Evolutionary conservation across 176 grass and related monocot species (phyloP).

Genomic region (Oryza meridionalis): DNA sequence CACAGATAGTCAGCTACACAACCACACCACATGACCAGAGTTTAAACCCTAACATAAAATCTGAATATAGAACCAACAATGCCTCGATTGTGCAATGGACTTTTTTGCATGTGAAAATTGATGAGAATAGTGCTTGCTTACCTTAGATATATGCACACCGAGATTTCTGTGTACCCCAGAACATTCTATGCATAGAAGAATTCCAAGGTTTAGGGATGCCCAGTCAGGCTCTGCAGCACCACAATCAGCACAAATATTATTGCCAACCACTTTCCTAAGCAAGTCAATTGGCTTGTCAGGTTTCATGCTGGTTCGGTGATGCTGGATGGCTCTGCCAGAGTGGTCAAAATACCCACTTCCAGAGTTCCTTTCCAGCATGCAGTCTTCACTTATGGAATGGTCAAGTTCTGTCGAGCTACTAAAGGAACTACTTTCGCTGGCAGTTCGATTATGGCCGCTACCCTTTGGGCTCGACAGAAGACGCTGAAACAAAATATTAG

Average conservation of each 20-base stretch:
- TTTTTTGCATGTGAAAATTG: constrained; percentile 27
- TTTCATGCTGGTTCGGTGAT: constrained; percentile 72
- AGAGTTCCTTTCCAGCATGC: constrained; percentile 67
- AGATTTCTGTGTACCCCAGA: constrained; percentile 99
- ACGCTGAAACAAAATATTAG: constrained; percentile 66
- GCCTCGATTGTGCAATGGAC: background rate
- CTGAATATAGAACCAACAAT: constrained; percentile 14
- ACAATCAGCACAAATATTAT: constrained; percentile 88
- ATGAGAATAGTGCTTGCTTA: constrained; percentile 32
- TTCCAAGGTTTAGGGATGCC: constrained; percentile 93
- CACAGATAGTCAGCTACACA: constrained; percentile 5
- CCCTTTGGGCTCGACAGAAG: constrained; percentile 69
- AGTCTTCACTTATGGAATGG: constrained; percentile 76
- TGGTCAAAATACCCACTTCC: constrained; percentile 81
- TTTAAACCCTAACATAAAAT: background rate
- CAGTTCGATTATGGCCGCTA: constrained; percentile 65
- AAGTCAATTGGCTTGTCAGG: constrained; percentile 96
- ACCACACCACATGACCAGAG: background rate
- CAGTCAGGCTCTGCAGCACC: constrained; percentile 86
- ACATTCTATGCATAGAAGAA: constrained; percentile 97
- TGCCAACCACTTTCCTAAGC: constrained; percentile 94
- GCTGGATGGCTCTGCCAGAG: constrained; percentile 66
- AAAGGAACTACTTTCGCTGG: constrained; percentile 84
- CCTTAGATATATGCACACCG: constrained; percentile 99
- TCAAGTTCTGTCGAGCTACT: constrained; percentile 89